Base-by-base conservation (phyloP, 306 rosid genomes). In the Datisca glomerata region DNA sequence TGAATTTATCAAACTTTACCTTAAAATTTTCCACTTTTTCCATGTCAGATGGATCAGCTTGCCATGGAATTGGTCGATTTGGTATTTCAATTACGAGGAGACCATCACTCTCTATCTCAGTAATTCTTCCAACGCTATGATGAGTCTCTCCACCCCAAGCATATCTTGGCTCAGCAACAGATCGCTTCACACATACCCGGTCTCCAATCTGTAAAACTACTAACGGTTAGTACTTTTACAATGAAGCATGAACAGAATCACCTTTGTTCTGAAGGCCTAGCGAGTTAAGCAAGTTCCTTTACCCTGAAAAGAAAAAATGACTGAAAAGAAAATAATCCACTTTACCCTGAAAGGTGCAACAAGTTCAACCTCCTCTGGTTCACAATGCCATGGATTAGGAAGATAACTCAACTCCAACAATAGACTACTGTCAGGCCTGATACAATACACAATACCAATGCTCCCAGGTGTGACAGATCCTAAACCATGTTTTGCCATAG, bases 91-190 rank as follows among this genome's bases (percentile, higher is more conserved):
- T 89, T 36, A 80, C 67, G 42, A 89, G 71, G 51, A 89, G 93
- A 54, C 98, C 98, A 50, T 89, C 98, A 66, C 74, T 80, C 78
- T 84, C 98, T 60, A 84, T 84, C 80, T 89, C 95, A 21, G 95
- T 80, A 59, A 89, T 78, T 66, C 79, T 72, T 56, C 98, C 98
- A 28, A 89, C 93, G 53, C 95, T 89, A 48, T 89, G 93, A 72
- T 89, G 98, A 24, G 95, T 89, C 75, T 89, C 98, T 12, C 98
- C 98, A 32, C 95, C 98, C 98, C 98, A 89, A 48, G 91, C 91
- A 66, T 84, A 89, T 71, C 98, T 74, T 51, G 98, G 98, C 64
- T 89, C 98, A 22, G 98, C 93, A 67, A 89, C 98, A 36, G 98
- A 77, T 59, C 98, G 83, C 80, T 74, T 89, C 56, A 89, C 98